Evolutionary conservation across 345 rosid species (phyloP).

Genomic region (Pugionium cornutum): DNA sequence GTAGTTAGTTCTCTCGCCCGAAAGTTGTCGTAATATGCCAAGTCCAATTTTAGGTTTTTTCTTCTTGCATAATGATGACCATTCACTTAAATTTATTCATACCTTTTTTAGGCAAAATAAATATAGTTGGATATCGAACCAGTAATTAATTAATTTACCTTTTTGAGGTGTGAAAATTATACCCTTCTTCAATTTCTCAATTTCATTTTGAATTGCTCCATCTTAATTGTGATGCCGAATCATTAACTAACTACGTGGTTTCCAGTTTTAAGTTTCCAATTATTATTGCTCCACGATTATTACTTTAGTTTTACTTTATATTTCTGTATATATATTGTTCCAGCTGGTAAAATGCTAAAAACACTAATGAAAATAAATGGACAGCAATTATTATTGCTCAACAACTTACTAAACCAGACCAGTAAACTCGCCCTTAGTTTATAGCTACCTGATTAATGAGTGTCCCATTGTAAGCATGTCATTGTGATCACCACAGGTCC

Average conservation of each 20-base stretch:
- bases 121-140: constrained; percentile 5
- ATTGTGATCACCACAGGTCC: constrained; percentile 11
- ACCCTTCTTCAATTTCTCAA: constrained; percentile 20
- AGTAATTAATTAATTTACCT: neutral
- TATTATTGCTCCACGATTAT: too few relatives aligned
- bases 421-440: constrained; percentile 34
- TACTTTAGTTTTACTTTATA: constrained; percentile 22
- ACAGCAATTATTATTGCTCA: constrained; percentile 23
- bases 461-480: constrained; percentile 32
- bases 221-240: constrained; percentile 25
- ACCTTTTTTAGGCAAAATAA: constrained; percentile 19
- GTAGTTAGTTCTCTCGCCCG: constrained; percentile 33
- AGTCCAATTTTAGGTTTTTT: neutral
- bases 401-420: constrained; percentile 31
- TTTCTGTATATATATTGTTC: neutral
- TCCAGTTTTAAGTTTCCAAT: constrained; percentile 6
- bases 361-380: constrained; percentile 5
- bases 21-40: constrained; percentile 35
- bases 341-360: constrained; percentile 22
- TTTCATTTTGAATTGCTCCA: constrained; percentile 15
- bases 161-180: constrained; percentile 21
- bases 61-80: constrained; percentile 18
- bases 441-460: constrained; percentile 32
- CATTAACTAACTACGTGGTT: constrained; percentile 35
- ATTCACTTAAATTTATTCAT: constrained; percentile 20